Conservation (phyloP, 805 yeast genomes). For the Cyberlindnera saturnus region DNA sequence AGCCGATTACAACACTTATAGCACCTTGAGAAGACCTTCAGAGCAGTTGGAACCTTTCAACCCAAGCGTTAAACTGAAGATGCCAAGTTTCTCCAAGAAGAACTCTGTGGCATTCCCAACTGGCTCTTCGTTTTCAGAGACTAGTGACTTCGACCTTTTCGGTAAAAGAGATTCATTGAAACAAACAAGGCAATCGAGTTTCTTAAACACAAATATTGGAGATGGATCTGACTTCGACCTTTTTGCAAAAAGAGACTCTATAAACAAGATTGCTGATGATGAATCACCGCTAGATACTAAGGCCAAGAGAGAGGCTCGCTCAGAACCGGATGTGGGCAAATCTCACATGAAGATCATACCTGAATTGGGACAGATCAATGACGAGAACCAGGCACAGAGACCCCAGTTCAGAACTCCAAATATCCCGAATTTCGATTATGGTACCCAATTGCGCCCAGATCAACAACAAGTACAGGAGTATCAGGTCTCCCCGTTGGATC, state of each 20-base stretch:
- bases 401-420: slow-evolving; percentile 3
- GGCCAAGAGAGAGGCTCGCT: slow-evolving; percentile 15
- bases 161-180: slow-evolving; percentile 21
- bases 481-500: slow-evolving; percentile 1
- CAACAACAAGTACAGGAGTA: slow-evolving; percentile 2
- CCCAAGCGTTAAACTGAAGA: slow-evolving; percentile 27
- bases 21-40: slow-evolving; percentile 35
- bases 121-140: slow-evolving; percentile 12
- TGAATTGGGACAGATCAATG: slow-evolving; percentile 3
- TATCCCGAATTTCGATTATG: slow-evolving; percentile 9
- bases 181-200: slow-evolving; percentile 22
- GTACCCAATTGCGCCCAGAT: slow-evolving; percentile 1
- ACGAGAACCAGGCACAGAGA: slow-evolving; percentile 7
- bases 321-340: slow-evolving; percentile 15
- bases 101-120: slow-evolving; percentile 5
- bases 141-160: slow-evolving; percentile 21
- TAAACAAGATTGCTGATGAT: slow-evolving; percentile 15
- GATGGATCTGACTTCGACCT: slow-evolving; percentile 23
- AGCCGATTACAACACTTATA: slow-evolving; percentile 23
- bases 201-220: slow-evolving; percentile 17
- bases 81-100: slow-evolving; percentile 20
- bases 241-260: slow-evolving; percentile 24
- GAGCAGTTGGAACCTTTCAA: slow-evolving; percentile 46
- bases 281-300: slow-evolving; percentile 4
- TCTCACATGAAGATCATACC: slow-evolving; percentile 3